Evolutionary conservation across 2,329 filamentous ascomycete genomes (phyloP).

Genomic region (Cladophialophora bantiana): DNA sequence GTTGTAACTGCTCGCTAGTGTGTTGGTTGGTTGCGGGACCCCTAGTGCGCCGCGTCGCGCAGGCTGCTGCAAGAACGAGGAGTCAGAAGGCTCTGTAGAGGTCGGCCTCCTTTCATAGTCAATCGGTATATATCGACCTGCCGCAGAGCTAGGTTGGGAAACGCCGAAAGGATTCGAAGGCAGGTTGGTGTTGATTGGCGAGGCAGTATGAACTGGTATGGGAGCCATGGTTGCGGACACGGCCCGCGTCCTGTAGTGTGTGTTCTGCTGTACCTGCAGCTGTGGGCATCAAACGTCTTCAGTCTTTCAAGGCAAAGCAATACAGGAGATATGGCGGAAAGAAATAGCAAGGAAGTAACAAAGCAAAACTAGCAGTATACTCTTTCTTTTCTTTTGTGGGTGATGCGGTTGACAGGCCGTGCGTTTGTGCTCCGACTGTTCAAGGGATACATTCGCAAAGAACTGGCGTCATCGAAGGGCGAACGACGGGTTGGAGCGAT

Average conservation of each 20-base stretch:
- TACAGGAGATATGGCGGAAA: constrained; percentile 3
- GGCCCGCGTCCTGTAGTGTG: not conserved
- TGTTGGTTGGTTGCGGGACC: constrained; percentile 33
- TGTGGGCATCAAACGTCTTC: not conserved
- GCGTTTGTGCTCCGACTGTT: constrained; percentile 24
- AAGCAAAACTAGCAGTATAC: constrained; percentile 24
- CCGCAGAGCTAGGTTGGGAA: constrained; percentile 32
- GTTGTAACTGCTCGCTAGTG: constrained; percentile 28
- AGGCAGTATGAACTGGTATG: constrained; percentile 37
- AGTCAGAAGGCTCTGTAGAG: constrained; percentile 14
- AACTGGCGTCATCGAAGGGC: constrained; percentile 13
- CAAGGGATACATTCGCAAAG: constrained; percentile 23
- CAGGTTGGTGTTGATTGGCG: constrained; percentile 37
- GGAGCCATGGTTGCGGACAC: constrained; percentile 25
- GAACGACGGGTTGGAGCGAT: not conserved
- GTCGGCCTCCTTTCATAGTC: constrained; percentile 19
- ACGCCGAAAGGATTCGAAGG: constrained; percentile 20
- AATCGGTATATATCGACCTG: constrained; percentile 30
- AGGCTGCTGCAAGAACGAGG: constrained; percentile 13
- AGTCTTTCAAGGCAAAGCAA: constrained; percentile 2
- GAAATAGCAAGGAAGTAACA: constrained; percentile 5
- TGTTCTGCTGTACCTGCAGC: not conserved
- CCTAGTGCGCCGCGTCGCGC: constrained; percentile 33
- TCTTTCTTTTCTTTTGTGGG: constrained; percentile 5
- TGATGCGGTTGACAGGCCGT: constrained; percentile 20